Base-by-base conservation (phyloP, 2,329 filamentous ascomycete genomes). In the Sporothrix dimorphospora region DNA sequence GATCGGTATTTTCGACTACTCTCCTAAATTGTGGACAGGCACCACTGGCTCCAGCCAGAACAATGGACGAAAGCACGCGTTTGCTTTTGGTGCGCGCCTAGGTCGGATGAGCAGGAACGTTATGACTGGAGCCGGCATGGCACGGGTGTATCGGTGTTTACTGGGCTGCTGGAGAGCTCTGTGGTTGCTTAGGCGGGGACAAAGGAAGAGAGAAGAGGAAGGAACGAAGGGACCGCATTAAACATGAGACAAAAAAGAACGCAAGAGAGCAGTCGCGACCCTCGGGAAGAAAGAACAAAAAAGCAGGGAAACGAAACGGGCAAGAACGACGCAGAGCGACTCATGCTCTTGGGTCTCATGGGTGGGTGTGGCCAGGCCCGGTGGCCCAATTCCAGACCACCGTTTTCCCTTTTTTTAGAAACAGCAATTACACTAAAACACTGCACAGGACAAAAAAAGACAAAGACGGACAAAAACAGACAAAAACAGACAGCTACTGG, bases 341-440 rank as follows among this genome's bases (percentile, higher is more conserved):
- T 45, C 59, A 57, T 61, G 57, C 24, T 40, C 51, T 16, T 27
- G 24, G 24, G 21, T 55, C 51, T 55, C 51, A 6, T 47, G 45
- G 6, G 24, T 55, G 51, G 51, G 51, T 55, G 21, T 61, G 19
- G 30, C 55, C 57, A 40, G 57, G 57, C 40, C 12, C n/a, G 34
- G 59, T 19, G 12, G 38, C n/a, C 59, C n/a, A 65, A 47, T 45
- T 65, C 40, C 40, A 65, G 61, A 66, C 24, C 27, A 51, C 65
- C 47, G 65, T 55, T 68, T 55, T 55, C 27, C 34, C 49, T 68
- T 68, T 53, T 68, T 68, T 68, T 68, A 68, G 65, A 53, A 68
- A 55, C 65, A 68, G 34, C 47, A 68, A 40, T 34, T 55, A 14
- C 65, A 68, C 47, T 55, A 68, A 55, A 9, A 57, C 8, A 51